These are phyloP conservation scores for Sporothrix inflata DNA, from an alignment of 2,329 filamentous ascomycete genomes.

Conservation along the genomic window DNA sequence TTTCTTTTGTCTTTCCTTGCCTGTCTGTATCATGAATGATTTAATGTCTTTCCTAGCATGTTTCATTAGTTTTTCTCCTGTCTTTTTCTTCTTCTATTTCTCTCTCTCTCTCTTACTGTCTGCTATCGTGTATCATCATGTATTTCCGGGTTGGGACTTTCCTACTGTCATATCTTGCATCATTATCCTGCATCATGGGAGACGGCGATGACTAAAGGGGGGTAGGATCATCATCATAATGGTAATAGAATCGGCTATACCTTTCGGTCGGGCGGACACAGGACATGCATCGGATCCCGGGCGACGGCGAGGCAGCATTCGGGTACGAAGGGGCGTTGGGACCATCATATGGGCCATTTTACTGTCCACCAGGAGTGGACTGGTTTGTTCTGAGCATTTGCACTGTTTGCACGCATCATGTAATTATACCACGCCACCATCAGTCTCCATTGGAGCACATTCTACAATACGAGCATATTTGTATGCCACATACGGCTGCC, in stretches of 20 bases:
- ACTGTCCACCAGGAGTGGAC: not conserved
- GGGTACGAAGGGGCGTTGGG: not conserved
- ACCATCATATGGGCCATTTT: not conserved
- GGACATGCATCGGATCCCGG: not conserved
- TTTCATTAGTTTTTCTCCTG: conserved; percentile 6
- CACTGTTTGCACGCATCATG: not conserved
- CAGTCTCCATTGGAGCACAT: not conserved
- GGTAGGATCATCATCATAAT: not conserved
- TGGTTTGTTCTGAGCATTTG: not conserved
- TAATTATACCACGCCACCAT: not conserved
- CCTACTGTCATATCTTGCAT: conserved; percentile 16
- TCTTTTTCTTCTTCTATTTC: not conserved
- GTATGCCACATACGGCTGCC: not conserved
- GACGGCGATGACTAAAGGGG: not conserved
- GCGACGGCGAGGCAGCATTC: not conserved
- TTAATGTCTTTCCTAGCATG: not conserved
- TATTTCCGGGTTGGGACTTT: not conserved
- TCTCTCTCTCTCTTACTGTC: conserved; percentile 8
- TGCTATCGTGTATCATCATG: conserved; percentile 15
- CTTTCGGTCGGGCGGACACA: not conserved
- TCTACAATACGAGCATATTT: not conserved
- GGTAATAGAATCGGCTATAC: conserved; percentile 9
- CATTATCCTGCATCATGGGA: not conserved
- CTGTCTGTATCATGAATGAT: conserved; percentile 15
- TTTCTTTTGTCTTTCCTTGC: not conserved